These are phyloP conservation scores for Leccinellum luteum DNA, from an alignment of 768 basidiomycete genomes.

Conservation along the genomic window DNA sequence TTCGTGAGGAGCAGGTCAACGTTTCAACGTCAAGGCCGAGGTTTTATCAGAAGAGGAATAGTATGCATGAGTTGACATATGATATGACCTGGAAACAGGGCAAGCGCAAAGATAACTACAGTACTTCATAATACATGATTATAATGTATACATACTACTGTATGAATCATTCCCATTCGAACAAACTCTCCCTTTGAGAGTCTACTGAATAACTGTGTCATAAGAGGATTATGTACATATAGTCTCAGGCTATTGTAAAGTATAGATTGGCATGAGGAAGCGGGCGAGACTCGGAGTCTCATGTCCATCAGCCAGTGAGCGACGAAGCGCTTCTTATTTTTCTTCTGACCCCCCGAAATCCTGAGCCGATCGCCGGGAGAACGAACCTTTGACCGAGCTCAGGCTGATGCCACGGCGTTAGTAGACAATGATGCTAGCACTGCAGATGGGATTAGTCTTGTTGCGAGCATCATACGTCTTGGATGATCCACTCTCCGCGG, in stretches of 20 bases:
- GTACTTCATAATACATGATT: not conserved
- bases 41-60: not conserved
- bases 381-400: not conserved
- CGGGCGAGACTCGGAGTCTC: not conserved
- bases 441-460: not conserved
- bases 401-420: conserved; percentile 1
- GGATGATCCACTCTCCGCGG: conserved; percentile 7
- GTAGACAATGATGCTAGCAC: not conserved
- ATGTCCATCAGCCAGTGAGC: not conserved
- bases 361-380: not conserved
- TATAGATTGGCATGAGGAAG: not conserved
- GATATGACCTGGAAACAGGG: not conserved
- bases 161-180: not conserved
- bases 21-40: not conserved
- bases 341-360: not conserved
- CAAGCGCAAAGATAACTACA: not conserved
- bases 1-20: not conserved
- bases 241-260: too few species aligned
- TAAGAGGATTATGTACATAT: not conserved
- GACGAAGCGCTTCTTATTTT: not conserved
- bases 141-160: not conserved
- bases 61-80: not conserved
- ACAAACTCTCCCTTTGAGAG: not conserved
- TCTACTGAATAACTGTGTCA: not conserved
- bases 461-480: not conserved